Base-by-base conservation (phyloP, 805 yeast species). In the Candida boleticola region DNA sequence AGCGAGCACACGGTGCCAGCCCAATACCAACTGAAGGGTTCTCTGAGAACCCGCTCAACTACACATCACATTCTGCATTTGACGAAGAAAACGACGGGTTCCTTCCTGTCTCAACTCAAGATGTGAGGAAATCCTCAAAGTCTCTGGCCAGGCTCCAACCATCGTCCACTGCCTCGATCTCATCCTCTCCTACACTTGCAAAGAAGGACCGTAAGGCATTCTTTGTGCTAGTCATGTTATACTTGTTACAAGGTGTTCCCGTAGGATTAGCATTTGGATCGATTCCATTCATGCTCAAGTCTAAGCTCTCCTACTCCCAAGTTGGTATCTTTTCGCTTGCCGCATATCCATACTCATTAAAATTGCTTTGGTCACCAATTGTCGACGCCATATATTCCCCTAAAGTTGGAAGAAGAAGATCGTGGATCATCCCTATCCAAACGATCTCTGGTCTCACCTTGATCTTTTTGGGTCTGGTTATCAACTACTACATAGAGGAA, bases 391-490 rank as follows among this genome's bases (percentile, higher is more conserved):
- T 88, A 16, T 93, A 83, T 58, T 74, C 73, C 45, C 70, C 71
- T 20, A 68, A 63, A 36, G 52, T 86, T 26, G 99, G 99, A 3
- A 77, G 97, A 42, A 71, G 99, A 52, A 76, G 89, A 55, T 80
- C 92, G 9, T 93, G 99, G 99, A 90, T 93, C 53, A 78, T 93
- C 10, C 99, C 99, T 0, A 82, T 92, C 34, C 99, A 93, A 62
- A 62, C 81, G 3, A 66, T 89, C n/a, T 83, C 90, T 13, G 89
- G 95, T 0, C 19, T 80, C 0, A 77, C 86, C 2, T 66, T 92
- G 46, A 63, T 86, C 14, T 60, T 68, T 38, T 64, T 93, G n/a
- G 95, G 97, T 1, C 50, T 63, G 4, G 58, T 63, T 4, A 78
- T 80, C 55, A 84, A 78, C 48, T 52, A 50, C 4, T 64, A 76